phyloP scores from a whole-genome alignment of 202 grass and related monocot species.

The Saccharum hybrid region DNA sequence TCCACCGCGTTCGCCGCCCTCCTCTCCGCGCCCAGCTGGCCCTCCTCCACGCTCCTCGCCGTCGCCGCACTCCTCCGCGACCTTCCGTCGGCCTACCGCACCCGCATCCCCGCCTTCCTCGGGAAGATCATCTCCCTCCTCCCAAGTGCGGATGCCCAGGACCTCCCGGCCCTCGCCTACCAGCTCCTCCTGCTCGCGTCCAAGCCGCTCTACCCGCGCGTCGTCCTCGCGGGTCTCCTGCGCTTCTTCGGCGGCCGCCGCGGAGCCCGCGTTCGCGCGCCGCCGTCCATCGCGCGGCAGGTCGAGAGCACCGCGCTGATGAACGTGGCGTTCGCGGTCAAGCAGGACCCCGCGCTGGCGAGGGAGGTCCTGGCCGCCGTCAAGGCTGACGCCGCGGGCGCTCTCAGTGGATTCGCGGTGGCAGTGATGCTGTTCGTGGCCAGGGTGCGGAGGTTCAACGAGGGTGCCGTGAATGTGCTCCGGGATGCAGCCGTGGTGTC shows the following conservation, averaged over 20 bases:
- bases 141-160: slow-evolving; percentile 66
- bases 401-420: slow-evolving; percentile 71
- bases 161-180: slow-evolving; percentile 77
- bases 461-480: slow-evolving; percentile 62
- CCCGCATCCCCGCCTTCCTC: slow-evolving; percentile 54
- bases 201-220: slow-evolving; percentile 59
- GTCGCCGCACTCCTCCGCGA: slow-evolving; percentile 71
- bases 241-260: slow-evolving; percentile 63
- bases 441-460: slow-evolving; percentile 69
- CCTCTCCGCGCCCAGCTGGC: slow-evolving; percentile 57
- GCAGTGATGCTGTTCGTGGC: slow-evolving; percentile 78
- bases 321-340: slow-evolving; percentile 82
- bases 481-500: slow-evolving; percentile 52
- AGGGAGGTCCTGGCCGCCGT: slow-evolving; percentile 67
- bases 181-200: slow-evolving; percentile 91
- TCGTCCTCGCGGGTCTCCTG: slow-evolving; percentile 68
- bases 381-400: slow-evolving; percentile 56
- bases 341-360: slow-evolving; percentile 79
- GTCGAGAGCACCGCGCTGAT: slow-evolving; percentile 82
- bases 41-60: slow-evolving; percentile 63
- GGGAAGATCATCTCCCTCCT: slow-evolving; percentile 59
- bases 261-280: slow-evolving; percentile 50
- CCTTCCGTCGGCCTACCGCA: slow-evolving; percentile 45
- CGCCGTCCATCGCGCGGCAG: slow-evolving; percentile 69
- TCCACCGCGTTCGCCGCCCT: slow-evolving; percentile 46